Conservation (phyloP, 169 alveolate species). For the Toxoplasma gondii region DNA sequence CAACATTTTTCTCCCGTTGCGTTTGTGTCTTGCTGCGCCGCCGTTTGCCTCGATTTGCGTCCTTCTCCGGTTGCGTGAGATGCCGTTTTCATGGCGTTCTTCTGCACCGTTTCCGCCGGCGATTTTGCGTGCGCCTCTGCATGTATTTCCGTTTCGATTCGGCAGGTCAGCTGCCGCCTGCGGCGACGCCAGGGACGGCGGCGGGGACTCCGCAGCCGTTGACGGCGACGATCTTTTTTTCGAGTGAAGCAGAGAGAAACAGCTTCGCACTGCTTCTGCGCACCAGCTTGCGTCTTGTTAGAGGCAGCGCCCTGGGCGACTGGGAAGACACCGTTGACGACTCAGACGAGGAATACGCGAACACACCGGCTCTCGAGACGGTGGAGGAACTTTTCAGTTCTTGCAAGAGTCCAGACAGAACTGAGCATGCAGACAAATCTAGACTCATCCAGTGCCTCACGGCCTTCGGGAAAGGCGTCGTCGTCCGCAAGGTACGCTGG, state of each 20-base stretch:
- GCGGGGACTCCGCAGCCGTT: not conserved
- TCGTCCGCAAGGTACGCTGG: not conserved
- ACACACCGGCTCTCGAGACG: not conserved
- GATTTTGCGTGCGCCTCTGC: not conserved
- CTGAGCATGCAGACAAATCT: not conserved
- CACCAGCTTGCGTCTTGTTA: not conserved
- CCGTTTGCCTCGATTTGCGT: too few relatives aligned
- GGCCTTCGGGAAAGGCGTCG: not conserved
- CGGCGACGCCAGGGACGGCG: not conserved
- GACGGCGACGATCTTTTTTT: not conserved
- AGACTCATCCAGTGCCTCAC: not conserved
- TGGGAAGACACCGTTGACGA: slow-evolving; percentile 39
- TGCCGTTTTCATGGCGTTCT: too few relatives aligned
- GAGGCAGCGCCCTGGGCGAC: not conserved
- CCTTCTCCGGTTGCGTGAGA: too few relatives aligned
- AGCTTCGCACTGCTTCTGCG: slow-evolving; percentile 30
- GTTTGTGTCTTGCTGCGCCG: too few relatives aligned
- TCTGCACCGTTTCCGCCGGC: too few relatives aligned
- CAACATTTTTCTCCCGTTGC: too few relatives aligned
- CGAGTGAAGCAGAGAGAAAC: slow-evolving; percentile 11
- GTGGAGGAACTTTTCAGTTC: not conserved
- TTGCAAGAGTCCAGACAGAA: not conserved
- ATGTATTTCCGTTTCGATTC: not conserved
- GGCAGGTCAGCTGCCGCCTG: not conserved
- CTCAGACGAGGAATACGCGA: not conserved